Evolutionary conservation across 208 protist genomes (phyloP), one percentile per base, ranked within the genome.

Genomic region (Crithidia expoeki): DNA sequence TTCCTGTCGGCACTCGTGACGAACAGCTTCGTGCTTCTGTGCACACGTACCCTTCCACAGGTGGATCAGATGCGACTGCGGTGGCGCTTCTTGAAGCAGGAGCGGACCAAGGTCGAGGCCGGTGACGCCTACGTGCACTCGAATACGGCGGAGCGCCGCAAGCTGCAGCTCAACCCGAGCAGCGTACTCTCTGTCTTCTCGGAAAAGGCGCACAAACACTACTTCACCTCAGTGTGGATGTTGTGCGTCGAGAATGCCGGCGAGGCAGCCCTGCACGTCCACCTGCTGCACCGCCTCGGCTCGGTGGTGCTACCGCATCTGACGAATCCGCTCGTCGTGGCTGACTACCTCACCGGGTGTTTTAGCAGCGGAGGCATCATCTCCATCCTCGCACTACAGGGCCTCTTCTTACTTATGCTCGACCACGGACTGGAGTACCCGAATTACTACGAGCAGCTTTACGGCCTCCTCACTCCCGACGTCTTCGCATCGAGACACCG

Each of bases 381-480:
- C 16, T 84, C 90, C 21, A 85, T 97, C 21, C 85, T 97, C 14
- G 84, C 90, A 4, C 88, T 97, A 16, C 88, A 94, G 28, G 90
- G 90, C 1, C 80, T 97, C 12, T 94, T 96, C 61, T 17, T 96
- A 16, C 83, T 97, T 42, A 96, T 97, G 87, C 67, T 95, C 19
- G 88, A 96, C 68, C 88, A 97, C 68, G 88, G 90, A 0, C 76
- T 97, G 14, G 90, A 97, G 81, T 96, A 96, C 60, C 93, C 93
- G 6, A 70, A 92, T 33, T 97, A 92, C 76, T 97, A 95, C 77
- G 79, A 94, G 67, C 89, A 97, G 65, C 81, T 97, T 25, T 97
- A 97, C 82, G 85, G 79, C 36, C 80, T 96, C 30, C 75, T 97
- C 65, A 94, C 87, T 2, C 64, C 91, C 2, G 88, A 94, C 67